Evolutionary conservation across 352 stramenopile genomes (phyloP).

Genomic region (Pythium oligandrum): DNA sequence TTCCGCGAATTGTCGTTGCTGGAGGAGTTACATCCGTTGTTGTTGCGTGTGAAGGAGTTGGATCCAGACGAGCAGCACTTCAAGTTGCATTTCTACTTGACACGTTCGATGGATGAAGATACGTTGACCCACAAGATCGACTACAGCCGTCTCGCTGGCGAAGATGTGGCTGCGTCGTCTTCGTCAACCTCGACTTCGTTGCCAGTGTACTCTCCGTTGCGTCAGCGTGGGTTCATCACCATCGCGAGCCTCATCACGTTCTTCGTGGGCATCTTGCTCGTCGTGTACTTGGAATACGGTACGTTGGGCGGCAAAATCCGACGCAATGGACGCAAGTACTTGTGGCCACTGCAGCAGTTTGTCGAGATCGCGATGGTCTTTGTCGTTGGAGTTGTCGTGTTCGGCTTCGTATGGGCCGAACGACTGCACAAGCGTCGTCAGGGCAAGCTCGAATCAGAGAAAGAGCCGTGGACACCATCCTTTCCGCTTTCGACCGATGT

Average conservation of each 20-base stretch:
- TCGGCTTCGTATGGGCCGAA: constrained; percentile 3
- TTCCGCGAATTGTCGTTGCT: constrained; percentile 35
- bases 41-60: constrained; percentile 19
- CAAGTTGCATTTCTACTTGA: constrained; percentile 22
- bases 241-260: constrained; percentile 3
- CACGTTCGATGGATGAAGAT: constrained; percentile 7
- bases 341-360: constrained; percentile 22
- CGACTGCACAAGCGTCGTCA: neutral
- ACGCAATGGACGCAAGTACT: neutral
- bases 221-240: constrained; percentile 5
- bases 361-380: constrained; percentile 12
- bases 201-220: constrained; percentile 14
- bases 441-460: neutral
- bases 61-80: constrained; percentile 22
- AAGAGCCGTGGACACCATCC: neutral
- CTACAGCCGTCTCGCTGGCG: constrained; percentile 3
- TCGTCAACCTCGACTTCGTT: neutral
- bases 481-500: constrained; percentile 3
- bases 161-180: constrained; percentile 1
- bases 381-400: constrained; percentile 1
- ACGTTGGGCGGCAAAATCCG: constrained; percentile 9
- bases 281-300: constrained; percentile 1
- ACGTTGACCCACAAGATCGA: constrained; percentile 13
- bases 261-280: constrained; percentile 2
- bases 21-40: constrained; percentile 28